Conservation (phyloP, 2,329 filamentous ascomycete species). For the Claviceps sorghi region DNA sequence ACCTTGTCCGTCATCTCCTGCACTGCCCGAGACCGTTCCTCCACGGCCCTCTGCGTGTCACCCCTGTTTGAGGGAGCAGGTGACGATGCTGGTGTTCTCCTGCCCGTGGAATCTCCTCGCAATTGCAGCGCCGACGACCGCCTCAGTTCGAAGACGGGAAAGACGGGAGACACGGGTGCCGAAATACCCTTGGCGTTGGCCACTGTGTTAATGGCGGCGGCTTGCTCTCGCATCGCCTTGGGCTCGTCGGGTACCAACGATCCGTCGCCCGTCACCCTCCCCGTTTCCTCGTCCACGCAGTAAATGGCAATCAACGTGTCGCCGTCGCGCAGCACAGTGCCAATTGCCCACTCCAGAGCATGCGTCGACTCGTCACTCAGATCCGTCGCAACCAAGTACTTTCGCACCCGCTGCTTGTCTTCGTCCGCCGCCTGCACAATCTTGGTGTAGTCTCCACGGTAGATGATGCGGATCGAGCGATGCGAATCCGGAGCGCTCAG, state of each 20-base stretch:
- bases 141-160: conserved; percentile 20
- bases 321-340: conserved; percentile 83
- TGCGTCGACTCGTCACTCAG: conserved; percentile 88
- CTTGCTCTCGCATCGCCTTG: conserved; percentile 62
- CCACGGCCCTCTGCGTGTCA: conserved; percentile 48
- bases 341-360: conserved; percentile 93
- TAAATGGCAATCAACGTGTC: conserved; percentile 90
- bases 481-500: conserved; percentile 61
- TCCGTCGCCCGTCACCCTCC: conserved; percentile 33
- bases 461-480: conserved; percentile 75
- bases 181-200: conserved; percentile 24
- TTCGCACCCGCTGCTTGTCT: conserved; percentile 63
- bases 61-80: conserved; percentile 33
- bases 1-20: conserved; percentile 73
- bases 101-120: conserved; percentile 16
- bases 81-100: conserved; percentile 25
- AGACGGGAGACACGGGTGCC: conserved; percentile 18
- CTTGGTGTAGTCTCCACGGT: conserved; percentile 69
- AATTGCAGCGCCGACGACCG: conserved; percentile 14
- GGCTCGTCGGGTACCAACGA: conserved; percentile 55
- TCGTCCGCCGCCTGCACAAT: conserved; percentile 67
- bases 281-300: conserved; percentile 77
- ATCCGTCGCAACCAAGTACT: conserved; percentile 92
- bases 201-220: conserved; percentile 54
- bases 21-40: conserved; percentile 68